phyloP scores from a whole-genome alignment of 1,284 basidiomycete genomes.

The Ceraceosorus bombacis region DNA sequence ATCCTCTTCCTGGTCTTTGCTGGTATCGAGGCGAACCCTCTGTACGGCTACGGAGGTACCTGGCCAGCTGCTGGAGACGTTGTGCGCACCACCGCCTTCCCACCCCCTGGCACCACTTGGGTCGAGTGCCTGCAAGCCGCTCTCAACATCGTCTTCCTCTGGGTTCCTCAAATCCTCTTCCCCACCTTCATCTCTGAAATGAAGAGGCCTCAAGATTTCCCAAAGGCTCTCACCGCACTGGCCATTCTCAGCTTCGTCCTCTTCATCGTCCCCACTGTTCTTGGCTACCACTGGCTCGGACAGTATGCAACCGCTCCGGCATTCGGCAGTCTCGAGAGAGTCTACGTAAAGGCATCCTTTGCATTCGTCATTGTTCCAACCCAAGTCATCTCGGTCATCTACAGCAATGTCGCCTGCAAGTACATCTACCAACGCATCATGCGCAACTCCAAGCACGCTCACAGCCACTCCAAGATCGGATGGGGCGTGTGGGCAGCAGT shows the following conservation, averaged over 20 bases:
- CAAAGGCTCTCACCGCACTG: constrained; percentile 14
- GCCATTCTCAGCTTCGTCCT: constrained; percentile 14
- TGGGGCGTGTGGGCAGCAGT: constrained; percentile 59
- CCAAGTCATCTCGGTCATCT: constrained; percentile 35
- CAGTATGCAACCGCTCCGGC: constrained; percentile 57
- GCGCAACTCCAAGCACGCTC: constrained; percentile 20
- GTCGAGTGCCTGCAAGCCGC: constrained; percentile 53
- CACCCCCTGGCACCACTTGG: constrained; percentile 53
- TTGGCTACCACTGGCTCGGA: constrained; percentile 16
- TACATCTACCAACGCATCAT: constrained; percentile 28
- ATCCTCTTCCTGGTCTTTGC: constrained; percentile 16
- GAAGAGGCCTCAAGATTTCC: constrained; percentile 15
- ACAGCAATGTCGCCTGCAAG: constrained; percentile 20
- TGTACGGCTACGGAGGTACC: constrained; percentile 7
- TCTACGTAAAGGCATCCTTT: constrained; percentile 54
- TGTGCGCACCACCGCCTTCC: constrained; percentile 9
- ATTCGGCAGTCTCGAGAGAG: constrained; percentile 52
- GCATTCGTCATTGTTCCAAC: constrained; percentile 31
- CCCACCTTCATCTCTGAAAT: constrained; percentile 15
- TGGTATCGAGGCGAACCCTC: constrained; percentile 14
- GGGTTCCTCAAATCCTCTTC: constrained; percentile 27
- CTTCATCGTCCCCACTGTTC: constrained; percentile 13
- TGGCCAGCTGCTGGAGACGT: constrained; percentile 1
- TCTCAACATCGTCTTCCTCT: constrained; percentile 45
- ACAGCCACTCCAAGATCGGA: constrained; percentile 55